Evolutionary conservation across 768 basidiomycete genomes (phyloP).

Genomic region (Boletus patriciae): DNA sequence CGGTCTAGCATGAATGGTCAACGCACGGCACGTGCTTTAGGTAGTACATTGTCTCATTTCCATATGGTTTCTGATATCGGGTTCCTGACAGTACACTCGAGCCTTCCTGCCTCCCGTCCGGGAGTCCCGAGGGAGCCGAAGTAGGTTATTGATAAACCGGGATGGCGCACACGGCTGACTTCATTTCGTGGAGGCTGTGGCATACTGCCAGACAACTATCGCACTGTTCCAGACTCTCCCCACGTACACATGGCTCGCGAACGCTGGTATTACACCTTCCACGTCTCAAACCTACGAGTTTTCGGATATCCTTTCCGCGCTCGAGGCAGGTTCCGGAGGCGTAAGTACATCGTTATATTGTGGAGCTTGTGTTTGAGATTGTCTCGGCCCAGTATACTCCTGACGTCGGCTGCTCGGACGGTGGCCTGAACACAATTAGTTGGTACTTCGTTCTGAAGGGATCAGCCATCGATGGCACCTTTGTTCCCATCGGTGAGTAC

Average conservation of each 20-base stretch:
- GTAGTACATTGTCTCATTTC: constrained; percentile 6
- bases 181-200: constrained; percentile 51
- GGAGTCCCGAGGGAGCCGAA: constrained; percentile 61
- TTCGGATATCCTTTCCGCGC: constrained; percentile 50
- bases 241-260: constrained; percentile 68
- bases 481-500: constrained; percentile 57
- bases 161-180: neutral
- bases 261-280: constrained; percentile 75
- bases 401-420: constrained; percentile 43
- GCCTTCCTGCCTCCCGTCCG: constrained; percentile 56
- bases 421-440: constrained; percentile 44
- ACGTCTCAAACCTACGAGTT: constrained; percentile 56
- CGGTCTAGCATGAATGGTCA: constrained; percentile 62
- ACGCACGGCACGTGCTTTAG: constrained; percentile 60
- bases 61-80: neutral
- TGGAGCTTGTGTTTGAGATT: neutral
- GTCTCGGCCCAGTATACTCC: constrained; percentile 44
- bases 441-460: constrained; percentile 69
- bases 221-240: constrained; percentile 64
- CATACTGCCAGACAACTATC: constrained; percentile 61
- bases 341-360: constrained; percentile 11
- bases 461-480: constrained; percentile 64
- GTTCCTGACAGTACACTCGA: constrained; percentile 51
- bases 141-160: constrained; percentile 32
- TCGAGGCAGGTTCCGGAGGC: constrained; percentile 56